phyloP scores from a whole-genome alignment of 208 protist species.

The Wallacemonas collosoma region DNA sequence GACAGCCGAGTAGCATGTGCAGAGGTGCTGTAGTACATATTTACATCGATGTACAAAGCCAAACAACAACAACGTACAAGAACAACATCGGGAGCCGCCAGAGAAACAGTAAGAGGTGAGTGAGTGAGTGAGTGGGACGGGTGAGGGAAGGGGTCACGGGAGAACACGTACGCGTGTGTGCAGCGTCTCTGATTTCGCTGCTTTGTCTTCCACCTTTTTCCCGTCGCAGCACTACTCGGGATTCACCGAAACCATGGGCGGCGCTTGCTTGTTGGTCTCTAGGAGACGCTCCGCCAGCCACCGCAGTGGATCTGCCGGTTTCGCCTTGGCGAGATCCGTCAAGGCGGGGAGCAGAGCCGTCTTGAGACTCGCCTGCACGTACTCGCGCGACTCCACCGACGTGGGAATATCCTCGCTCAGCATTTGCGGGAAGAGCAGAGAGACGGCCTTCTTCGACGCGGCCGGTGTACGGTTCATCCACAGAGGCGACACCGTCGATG shows the following conservation, averaged over 20 bases:
- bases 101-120: slow-evolving; percentile 13
- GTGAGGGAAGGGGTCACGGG: no score
- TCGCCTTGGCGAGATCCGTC: slow-evolving; percentile 75
- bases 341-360: slow-evolving; percentile 82
- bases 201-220: background rate
- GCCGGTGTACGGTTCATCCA: slow-evolving; percentile 35
- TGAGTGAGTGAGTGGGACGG: background rate
- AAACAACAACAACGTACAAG: slow-evolving; percentile 18
- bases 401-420: slow-evolving; percentile 71
- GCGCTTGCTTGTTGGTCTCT: slow-evolving; percentile 73
- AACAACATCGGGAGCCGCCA: background rate
- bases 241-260: slow-evolving; percentile 52
- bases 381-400: slow-evolving; percentile 61
- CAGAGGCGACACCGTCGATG: slow-evolving; percentile 18
- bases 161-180: no score
- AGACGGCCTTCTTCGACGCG: slow-evolving; percentile 54
- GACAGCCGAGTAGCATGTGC: no score
- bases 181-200: no score
- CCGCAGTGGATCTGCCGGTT: slow-evolving; percentile 82
- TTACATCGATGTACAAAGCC: background rate
- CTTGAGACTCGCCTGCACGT: slow-evolving; percentile 86
- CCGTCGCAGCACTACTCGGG: background rate
- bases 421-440: slow-evolving; percentile 80
- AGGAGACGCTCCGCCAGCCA: slow-evolving; percentile 90
- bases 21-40: no score